Base-by-base conservation (phyloP, 169 alveolate species). In the Plasmodium reichenowi region DNA sequence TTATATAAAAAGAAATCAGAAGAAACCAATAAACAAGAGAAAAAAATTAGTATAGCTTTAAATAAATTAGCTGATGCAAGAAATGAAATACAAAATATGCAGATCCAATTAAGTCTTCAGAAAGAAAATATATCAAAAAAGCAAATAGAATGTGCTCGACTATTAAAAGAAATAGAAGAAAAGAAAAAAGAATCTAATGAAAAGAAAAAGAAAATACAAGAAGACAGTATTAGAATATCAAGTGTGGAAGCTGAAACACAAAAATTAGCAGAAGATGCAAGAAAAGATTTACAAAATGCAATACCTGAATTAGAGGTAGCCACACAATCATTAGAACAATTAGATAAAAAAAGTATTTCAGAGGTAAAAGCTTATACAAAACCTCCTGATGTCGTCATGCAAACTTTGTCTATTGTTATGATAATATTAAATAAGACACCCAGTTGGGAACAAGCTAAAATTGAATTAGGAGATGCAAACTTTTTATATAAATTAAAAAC, bases 221-320 rank as follows among this genome's bases (percentile, higher is more conserved):
- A 96, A 12, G 99, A 97, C 87, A 94, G 96, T 63, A 97, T 89
- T 45, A 93, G 98, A 50, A 97, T 98, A 38, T 96, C 94, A 48
- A 97, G 97, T 85, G 99, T 97, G 58, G 98, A 97, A 89, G 95
- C 83, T 85, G 98, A 97, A 74, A 96, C 98, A n/a, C 95, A 95
- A 92, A 94, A 95, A 50, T 92, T 98, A 59, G 98, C 98, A 20
- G 99, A 96, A 48, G 99, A 98, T 88, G 99, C 99, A 48, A 97
- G 98, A 56, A 94, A 96, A 10, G 99, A 98, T 83, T 96, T 98
- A 66, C 98, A 97, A 59, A 97, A 96, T 85, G 99, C 99, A 3
- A 96, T 97, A 94, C 99, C 99, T 9, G 98, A 98, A 8, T 93
- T 98, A 71, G 95, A 97, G 47, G 98, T 97, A 43, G 99, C 99